Evolutionary conservation across 2,329 filamentous ascomycete species (phyloP), one percentile per base, ranked within the genome.

Genomic region (Monilinia laxa): DNA sequence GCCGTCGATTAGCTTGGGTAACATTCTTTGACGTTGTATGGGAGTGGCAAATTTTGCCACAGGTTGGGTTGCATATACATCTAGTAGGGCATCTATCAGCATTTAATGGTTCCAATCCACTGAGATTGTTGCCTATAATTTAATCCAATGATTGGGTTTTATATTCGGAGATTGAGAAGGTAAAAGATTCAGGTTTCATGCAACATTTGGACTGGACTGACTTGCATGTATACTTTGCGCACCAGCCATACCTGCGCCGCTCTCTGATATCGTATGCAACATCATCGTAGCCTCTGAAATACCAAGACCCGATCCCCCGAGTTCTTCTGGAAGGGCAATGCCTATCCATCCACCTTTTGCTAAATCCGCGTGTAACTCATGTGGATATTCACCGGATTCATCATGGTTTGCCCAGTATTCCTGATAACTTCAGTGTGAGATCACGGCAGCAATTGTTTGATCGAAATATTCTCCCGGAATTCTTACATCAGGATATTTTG

Each of bases 201-300:
- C 9, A 6, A 56, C 18, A 11, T 31, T 11, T 38, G 14, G 20
- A 45, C 20, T 7, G 38, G 45, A 65, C 71, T 59, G 23, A 74
- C 71, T 88, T 59, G 84, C 85, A 73, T 88, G 85, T 47, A 88
- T 84, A 1, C 84, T 82, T 72, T 88, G 85, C 1, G 86, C 85
- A 0, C 86, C 86, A 0, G 90, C 90, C 81, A 95, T 92, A 4
- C 91, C 91, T 4, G 91, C 92, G 0, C 92, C 91, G 2, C 86
- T 82, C 78, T 93, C 89, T 0, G 89, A 81, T 66, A 93, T 91
- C 2, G 90, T 91, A 73, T 96, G 91, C 81, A 95, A 84, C 90
- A 95, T 94, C 84, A 94, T 90, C 0, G 89, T 91, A 0, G 91
- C 91, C 75, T 95, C 91, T 0, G 89, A 89, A 47, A 96, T 92